Evolutionary conservation across 2,329 filamentous ascomycete species (phyloP).

Genomic region (Allantophomopsis cytisporea): DNA sequence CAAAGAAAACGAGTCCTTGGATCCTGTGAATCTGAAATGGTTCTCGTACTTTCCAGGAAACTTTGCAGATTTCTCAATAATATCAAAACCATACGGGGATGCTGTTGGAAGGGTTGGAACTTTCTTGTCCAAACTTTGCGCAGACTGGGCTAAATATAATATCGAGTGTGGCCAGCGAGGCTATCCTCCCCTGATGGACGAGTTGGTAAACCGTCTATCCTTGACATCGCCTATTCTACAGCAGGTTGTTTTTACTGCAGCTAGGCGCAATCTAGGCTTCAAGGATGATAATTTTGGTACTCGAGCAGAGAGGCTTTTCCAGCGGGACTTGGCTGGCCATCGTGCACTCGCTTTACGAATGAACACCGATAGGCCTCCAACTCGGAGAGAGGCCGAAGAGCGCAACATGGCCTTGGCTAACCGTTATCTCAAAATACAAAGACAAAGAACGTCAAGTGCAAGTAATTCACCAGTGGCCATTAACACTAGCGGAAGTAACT

Average conservation of each 20-base stretch:
- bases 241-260: conserved; percentile 36
- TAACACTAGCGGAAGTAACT: too few relatives aligned
- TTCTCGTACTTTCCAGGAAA: conserved; percentile 32
- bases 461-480: too few relatives aligned
- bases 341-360: conserved; percentile 11
- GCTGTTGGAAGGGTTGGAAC: conserved; percentile 22
- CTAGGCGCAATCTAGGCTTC: conserved; percentile 30
- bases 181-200: conserved; percentile 42
- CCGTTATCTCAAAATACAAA: conserved; percentile 9
- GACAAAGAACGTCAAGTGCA: neutral
- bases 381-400: conserved; percentile 11
- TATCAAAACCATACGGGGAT: conserved; percentile 19
- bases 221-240: conserved; percentile 38
- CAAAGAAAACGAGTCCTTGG: conserved; percentile 27
- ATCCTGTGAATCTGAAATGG: conserved; percentile 24
- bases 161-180: conserved; percentile 21
- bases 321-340: conserved; percentile 19
- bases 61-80: conserved; percentile 11
- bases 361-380: conserved; percentile 13
- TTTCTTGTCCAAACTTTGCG: conserved; percentile 29
- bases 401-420: conserved; percentile 9
- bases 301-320: conserved; percentile 22
- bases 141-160: conserved; percentile 23
- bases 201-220: conserved; percentile 32
- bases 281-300: conserved; percentile 19